These are phyloP conservation scores for Podosphaera xanthii DNA, from an alignment of 2,329 filamentous ascomycete genomes.

Conservation along the genomic window DNA sequence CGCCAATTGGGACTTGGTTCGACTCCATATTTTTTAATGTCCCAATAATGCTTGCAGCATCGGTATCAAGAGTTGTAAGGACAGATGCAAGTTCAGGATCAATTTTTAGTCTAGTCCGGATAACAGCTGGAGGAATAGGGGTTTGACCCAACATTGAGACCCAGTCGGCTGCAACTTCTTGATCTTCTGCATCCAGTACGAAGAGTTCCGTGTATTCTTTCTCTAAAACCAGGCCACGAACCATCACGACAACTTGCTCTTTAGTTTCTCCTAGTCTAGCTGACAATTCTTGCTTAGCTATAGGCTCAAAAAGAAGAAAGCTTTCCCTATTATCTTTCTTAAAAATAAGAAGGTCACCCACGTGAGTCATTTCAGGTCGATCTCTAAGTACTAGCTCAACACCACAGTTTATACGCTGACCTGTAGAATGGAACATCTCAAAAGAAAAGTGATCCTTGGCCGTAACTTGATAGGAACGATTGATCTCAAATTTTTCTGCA, in stretches of 20 bases:
- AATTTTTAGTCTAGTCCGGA: constrained; percentile 5
- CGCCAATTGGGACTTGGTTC: constrained; percentile 14
- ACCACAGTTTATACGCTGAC: constrained; percentile 71
- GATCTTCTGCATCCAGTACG: constrained; percentile 41
- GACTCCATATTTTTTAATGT: constrained; percentile 1
- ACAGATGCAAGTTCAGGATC: constrained; percentile 12
- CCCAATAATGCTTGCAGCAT: constrained; percentile 6
- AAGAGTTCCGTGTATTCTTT: constrained; percentile 69
- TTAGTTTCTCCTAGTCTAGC: constrained; percentile 50
- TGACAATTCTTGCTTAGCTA: constrained; percentile 51
- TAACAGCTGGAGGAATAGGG: constrained; percentile 30
- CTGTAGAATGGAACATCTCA: constrained; percentile 66
- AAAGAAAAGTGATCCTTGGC: constrained; percentile 81
- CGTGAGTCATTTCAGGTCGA: constrained; percentile 40
- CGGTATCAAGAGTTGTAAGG: constrained; percentile 2
- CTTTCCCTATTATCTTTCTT: constrained; percentile 55
- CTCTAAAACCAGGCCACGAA: constrained; percentile 43
- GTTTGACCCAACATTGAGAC: constrained; percentile 54
- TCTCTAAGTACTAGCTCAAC: constrained; percentile 75
- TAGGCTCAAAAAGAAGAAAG: constrained; percentile 80
- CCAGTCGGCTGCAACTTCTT: constrained; percentile 54
- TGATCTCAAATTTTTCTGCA: constrained; percentile 45
- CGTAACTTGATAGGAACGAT: constrained; percentile 58
- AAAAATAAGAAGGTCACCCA: constrained; percentile 77
- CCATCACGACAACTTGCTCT: constrained; percentile 65